Base-by-base conservation (phyloP, 2,329 filamentous ascomycete species). In the Diaporthe sp. region DNA sequence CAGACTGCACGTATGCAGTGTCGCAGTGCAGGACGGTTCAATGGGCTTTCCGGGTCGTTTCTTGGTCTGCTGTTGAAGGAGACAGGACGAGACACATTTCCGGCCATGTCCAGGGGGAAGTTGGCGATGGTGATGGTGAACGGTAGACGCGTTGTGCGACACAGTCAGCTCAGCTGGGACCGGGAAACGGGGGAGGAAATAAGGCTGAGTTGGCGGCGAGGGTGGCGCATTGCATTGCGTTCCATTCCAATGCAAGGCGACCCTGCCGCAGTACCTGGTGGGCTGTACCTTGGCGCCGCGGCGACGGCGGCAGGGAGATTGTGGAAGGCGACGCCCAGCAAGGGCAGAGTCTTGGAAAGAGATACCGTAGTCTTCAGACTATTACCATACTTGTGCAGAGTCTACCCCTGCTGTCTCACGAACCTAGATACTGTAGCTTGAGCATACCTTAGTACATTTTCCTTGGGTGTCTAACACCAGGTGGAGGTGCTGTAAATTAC, bases 401-500 rank as follows among this genome's bases (percentile, higher is more conserved):
- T 22, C n/a, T 42, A 25, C 15, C 42, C 59, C 39, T 46, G 59
- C 25, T 65, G n/a, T 25, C 10, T 19, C 15, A 25, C 22, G 28
- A 34, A 15, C 28, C 5, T 39, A 39, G 37, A 19, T 57, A 46
- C 44, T 22, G 44, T 49, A 9, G 28, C 3, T 31, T 17, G 17
- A 46, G 25, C 6, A 61, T 6, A 12, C 0, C 59, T 31, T 31
- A 19, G 37, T 44, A 19, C n/a, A 62, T 10, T 62, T 62, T 15
- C 37, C 15, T 46, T 25, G 25, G 12, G 65, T 25, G 46, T 28
- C 46, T 42, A 46, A 19, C 28, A 15, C 28, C 34, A 19, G 65
- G 65, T 69, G 65, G 65, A 69, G 65, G 65, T 55, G 22, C 49
- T 69, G 65, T 69, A 69, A 69, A 69, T 69, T 69, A 55, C 65